Evolutionary conservation across 371 early-diverging fungal genomes (phyloP).

Genomic region (Sporodiniella umbellata): DNA sequence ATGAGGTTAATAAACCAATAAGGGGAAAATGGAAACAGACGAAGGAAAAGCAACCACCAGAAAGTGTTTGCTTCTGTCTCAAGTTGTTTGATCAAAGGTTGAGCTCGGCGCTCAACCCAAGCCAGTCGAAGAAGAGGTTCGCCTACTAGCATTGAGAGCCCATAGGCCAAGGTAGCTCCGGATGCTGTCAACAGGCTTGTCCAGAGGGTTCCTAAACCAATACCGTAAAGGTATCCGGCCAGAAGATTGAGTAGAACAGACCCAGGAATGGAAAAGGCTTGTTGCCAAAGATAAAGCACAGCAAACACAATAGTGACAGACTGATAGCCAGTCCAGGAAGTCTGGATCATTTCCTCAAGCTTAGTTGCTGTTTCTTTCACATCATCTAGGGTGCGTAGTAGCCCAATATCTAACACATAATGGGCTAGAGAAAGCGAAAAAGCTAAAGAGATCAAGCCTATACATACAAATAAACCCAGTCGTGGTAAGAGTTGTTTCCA

Average conservation of each 20-base stretch:
- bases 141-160: conserved; percentile 34
- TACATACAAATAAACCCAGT: conserved; percentile 24
- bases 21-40: conserved; percentile 49
- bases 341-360: conserved; percentile 26
- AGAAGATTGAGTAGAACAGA: conserved; percentile 44
- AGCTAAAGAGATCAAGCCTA: conserved; percentile 31
- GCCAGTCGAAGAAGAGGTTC: conserved; percentile 44
- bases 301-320: conserved; percentile 39
- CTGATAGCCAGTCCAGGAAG: conserved; percentile 31
- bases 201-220: conserved; percentile 30
- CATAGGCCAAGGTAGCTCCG: conserved; percentile 46
- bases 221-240: conserved; percentile 44
- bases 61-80: conserved; percentile 26
- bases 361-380: conserved; percentile 35
- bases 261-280: conserved; percentile 49
- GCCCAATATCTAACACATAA: conserved; percentile 28
- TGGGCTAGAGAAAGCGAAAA: conserved; percentile 38
- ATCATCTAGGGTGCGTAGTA: conserved; percentile 40
- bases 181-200: conserved; percentile 42
- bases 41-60: conserved; percentile 48
- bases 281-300: conserved; percentile 49
- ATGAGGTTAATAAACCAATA: conserved; percentile 54
- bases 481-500: conserved; percentile 33
- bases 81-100: conserved; percentile 30
- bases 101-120: conserved; percentile 36